Evolutionary conservation across 2,329 filamentous ascomycete genomes (phyloP).

Genomic region (Pseudocercospora crystallina): DNA sequence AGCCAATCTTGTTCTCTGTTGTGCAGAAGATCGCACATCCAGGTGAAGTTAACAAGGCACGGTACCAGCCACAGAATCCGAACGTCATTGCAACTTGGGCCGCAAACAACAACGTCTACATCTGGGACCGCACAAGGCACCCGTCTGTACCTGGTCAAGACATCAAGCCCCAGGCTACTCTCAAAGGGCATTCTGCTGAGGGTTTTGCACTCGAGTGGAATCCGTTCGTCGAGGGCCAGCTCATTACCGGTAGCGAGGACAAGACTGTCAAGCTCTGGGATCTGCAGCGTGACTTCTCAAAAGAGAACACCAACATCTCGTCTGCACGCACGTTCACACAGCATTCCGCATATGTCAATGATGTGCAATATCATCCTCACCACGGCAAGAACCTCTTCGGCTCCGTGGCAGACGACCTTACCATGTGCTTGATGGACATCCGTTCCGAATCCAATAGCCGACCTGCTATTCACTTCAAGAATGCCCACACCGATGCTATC

Average conservation of each 20-base stretch:
- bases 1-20: conserved; percentile 83
- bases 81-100: conserved; percentile 94
- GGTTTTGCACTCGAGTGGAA: conserved; percentile 94
- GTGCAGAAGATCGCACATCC: conserved; percentile 96
- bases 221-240: conserved; percentile 74
- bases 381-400: conserved; percentile 78
- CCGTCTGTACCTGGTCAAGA: conserved; percentile 65
- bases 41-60: conserved; percentile 96
- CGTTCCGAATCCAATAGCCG: conserved; percentile 60
- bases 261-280: conserved; percentile 92
- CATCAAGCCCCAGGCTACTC: conserved; percentile 76
- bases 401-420: conserved; percentile 92
- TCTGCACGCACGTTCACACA: conserved; percentile 78
- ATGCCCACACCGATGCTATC: conserved; percentile 87
- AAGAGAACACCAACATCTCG: conserved; percentile 67
- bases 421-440: conserved; percentile 87
- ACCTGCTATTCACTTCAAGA: conserved; percentile 61
- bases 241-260: conserved; percentile 91
- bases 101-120: conserved; percentile 80
- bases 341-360: conserved; percentile 89
- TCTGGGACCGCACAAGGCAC: conserved; percentile 97
- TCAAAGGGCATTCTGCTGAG: conserved; percentile 81
- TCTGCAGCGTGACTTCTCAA: conserved; percentile 68
- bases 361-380: conserved; percentile 91
- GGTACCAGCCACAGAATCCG: conserved; percentile 96